Evolutionary conservation across 202 grass and related monocot species (phyloP).

Genomic region (Elaeis oleifera): DNA sequence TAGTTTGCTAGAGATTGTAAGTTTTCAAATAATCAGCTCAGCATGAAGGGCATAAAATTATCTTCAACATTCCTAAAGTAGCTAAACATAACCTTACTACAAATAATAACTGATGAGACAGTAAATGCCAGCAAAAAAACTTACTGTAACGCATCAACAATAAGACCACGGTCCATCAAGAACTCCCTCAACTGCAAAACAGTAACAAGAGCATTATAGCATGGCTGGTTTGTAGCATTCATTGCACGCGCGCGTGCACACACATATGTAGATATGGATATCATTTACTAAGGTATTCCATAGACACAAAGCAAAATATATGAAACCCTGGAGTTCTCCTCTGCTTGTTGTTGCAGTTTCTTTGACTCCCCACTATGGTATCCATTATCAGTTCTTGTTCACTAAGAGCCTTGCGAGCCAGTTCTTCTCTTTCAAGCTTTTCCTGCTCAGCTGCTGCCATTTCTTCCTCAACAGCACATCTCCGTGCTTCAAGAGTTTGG

Average conservation of each 20-base stretch:
- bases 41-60: no score
- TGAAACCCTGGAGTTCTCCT: conserved; percentile 35
- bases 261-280: no score
- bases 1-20: no score
- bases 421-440: conserved; percentile 59
- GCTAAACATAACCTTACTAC: no score
- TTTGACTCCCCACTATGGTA: conserved; percentile 67
- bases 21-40: no score
- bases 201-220: neutral
- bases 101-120: neutral
- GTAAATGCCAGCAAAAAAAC: conserved; percentile 22
- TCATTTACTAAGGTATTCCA: no score
- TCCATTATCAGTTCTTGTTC: conserved; percentile 73
- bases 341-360: conserved; percentile 61
- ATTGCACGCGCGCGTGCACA: no score
- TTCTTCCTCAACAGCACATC: conserved; percentile 38
- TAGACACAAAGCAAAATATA: neutral
- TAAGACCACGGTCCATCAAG: conserved; percentile 57
- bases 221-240: no score
- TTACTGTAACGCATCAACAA: conserved; percentile 85
- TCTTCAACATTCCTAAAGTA: no score
- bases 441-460: conserved; percentile 51
- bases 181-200: conserved; percentile 69
- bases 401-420: conserved; percentile 33
- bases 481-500: conserved; percentile 45